Evolutionary conservation across 306 rosid species (phyloP), one percentile per base, ranked within the genome.

Genomic region (Pyrus bretschneideri): DNA sequence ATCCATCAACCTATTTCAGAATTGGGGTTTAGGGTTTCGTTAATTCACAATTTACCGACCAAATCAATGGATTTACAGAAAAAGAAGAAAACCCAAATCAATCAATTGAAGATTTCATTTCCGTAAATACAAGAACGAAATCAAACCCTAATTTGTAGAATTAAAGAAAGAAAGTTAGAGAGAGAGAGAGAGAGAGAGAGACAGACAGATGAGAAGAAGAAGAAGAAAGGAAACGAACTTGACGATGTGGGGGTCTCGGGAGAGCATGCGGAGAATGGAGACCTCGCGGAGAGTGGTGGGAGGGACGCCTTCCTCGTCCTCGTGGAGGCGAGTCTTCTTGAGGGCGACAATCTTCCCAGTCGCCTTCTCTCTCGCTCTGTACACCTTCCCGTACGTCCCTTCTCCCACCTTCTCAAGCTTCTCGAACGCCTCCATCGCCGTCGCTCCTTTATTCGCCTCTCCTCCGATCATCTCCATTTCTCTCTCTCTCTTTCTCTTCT

Each of bases 271-370:
- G 35, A 95, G 38, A 74, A 95, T 95, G 64, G 97, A 95, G 79
- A 95, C 91, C 84, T 95, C 97, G 3, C 97, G 96, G 72, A 95
- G 98, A 78, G 98, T 92, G 74, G 97, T 95, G 59, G 97, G 96
- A 79, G 97, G 97, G 80, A 92, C 97, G 70, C 98, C 97, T 88
- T 95, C 97, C 33, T 94, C 95, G 60, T 94, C 98, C 74, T 94
- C 97, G 57, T 89, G 97, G 77, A 94, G 96, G n/a, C 97, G 96
- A 65, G 97, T 94, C 74, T 94, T 94, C 88, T 94, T 94, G 27
- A 94, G 91, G 14, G 97, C 98, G 2, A 94, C 96, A 82, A 94
- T 94, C 83, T 89, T 91, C 9, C 97, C 97, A 0, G 95, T 91
- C 2, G 95, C 88, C 77, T 82, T 94, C 73, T 92, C 97, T 81